These are phyloP conservation scores for Hura crepitans DNA, from an alignment of 441 rosid genomes.

Conservation along the genomic window DNA sequence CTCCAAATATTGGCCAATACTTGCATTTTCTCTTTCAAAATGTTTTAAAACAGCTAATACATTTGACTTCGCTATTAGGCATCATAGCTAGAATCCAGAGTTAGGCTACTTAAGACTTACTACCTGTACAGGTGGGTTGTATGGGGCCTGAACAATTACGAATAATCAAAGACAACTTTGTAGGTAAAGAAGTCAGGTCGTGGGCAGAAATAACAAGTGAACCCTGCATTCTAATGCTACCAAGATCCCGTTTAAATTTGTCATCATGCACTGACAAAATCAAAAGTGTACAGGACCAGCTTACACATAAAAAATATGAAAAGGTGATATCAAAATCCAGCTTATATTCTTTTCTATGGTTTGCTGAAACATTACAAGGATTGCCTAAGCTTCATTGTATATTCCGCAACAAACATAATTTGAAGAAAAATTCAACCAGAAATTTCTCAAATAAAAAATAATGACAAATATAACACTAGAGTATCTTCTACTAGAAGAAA, in stretches of 20 bases:
- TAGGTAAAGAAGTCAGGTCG: neutral
- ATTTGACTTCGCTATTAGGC: neutral
- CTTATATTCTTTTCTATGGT: neutral
- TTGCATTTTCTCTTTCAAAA: neutral
- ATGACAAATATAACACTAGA: neutral
- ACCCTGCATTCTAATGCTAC: neutral
- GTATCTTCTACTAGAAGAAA: neutral
- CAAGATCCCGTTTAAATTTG: neutral
- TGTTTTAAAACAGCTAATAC: neutral
- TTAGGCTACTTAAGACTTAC: neutral
- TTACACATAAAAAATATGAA: neutral
- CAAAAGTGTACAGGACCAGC: neutral
- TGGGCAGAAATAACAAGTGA: no score
- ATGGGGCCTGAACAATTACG: neutral
- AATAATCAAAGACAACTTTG: neutral
- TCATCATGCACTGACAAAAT: neutral
- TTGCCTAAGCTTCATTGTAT: neutral
- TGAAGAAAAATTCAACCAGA: neutral
- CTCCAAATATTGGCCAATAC: neutral
- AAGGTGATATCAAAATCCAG: neutral
- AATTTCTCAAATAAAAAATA: neutral
- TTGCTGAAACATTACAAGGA: neutral
- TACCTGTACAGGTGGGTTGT: neutral
- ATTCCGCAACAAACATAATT: neutral
- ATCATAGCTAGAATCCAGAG: neutral